Evolutionary conservation across 1,284 basidiomycete species (phyloP), one percentile per base, ranked within the genome.

Genomic region (Entoloma clypeatum): DNA sequence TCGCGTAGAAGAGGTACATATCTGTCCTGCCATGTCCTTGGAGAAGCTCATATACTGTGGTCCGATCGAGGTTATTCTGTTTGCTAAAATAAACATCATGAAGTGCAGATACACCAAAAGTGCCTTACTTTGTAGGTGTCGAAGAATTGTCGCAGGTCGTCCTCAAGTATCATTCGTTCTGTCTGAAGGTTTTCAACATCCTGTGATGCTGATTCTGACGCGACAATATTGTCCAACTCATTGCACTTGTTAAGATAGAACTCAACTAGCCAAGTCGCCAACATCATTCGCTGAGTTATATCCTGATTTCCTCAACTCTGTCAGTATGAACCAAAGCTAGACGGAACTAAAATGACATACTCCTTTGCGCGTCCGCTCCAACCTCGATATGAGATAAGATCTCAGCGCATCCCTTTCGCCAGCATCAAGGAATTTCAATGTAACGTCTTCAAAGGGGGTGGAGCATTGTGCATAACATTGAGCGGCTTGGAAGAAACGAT

Each of bases 181-280:
- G 85, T 75, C 38, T 79, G 74, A 26, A 97, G 68, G 56, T 93
- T 95, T 41, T 93, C 87, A 4, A 89, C 85, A 51, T 96, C 90
- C 38, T 87, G 82, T 3, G 85, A 85, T 2, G 86, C 79, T 1
- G 84, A 85, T 62, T 93, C 90, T 0, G 93, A 84, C 1, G 82
- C 86, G 31, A 86, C 76, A 11, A 90, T 68, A 57, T 99, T 96
- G 59, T 99, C 96, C 35, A 98, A 72, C 50, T 95, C 90, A 57
- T 97, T 95, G 62, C 92, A 92, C 68, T 96, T 98, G 65, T 86
- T 88, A 16, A 99, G 78, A 60, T 94, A 98, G 51, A 99, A 93
- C 63, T 99, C 96, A 21, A 96, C 85, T 5, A 99, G 82, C 96
- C 96, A 99, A 0, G 94, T 98, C 1, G 96, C 93, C 6, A 99